Evolutionary conservation across 768 basidiomycete genomes (phyloP).

Genomic region (Xerocomellus intermedius): DNA sequence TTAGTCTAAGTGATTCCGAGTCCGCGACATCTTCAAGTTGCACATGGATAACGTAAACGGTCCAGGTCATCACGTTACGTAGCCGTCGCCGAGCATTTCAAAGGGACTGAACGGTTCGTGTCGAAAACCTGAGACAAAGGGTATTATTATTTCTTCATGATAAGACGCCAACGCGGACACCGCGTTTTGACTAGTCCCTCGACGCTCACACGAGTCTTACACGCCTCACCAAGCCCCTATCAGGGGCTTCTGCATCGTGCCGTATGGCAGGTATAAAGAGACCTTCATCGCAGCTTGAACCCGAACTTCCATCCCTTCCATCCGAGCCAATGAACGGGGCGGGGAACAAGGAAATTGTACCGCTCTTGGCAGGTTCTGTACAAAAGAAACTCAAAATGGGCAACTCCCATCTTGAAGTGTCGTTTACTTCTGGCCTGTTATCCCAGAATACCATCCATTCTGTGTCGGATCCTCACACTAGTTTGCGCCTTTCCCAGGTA

Average conservation of each 20-base stretch:
- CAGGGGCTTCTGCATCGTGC: conserved; percentile 15
- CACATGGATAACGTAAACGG: too few species aligned
- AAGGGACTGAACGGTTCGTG: too few species aligned
- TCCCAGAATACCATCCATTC: conserved; percentile 7
- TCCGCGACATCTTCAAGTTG: too few species aligned
- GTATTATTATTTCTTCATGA: background rate
- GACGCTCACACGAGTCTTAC: conserved; percentile 11
- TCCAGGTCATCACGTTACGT: too few species aligned
- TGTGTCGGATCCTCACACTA: conserved; percentile 10
- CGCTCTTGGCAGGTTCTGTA: background rate
- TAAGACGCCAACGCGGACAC: conserved; percentile 17
- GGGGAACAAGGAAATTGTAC: background rate
- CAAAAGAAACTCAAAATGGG: conserved; percentile 14
- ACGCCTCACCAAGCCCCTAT: conserved; percentile 12
- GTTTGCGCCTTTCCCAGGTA: conserved; percentile 14
- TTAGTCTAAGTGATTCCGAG: conserved; percentile 4
- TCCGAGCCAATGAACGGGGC: conserved; percentile 12
- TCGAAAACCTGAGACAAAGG: too few species aligned
- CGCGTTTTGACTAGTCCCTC: conserved; percentile 13
- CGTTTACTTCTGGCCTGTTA: background rate
- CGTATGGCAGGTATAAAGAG: conserved; percentile 16
- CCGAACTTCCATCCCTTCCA: background rate
- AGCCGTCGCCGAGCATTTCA: too few species aligned
- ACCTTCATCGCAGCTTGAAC: background rate
- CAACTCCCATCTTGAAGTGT: conserved; percentile 3